Percentiles rank a stretch among this genome's conserved stretches.
phyloP scores from a whole-genome alignment of 1,139 yeast genomes.

The Lodderomyces parapsilosis region DNA sequence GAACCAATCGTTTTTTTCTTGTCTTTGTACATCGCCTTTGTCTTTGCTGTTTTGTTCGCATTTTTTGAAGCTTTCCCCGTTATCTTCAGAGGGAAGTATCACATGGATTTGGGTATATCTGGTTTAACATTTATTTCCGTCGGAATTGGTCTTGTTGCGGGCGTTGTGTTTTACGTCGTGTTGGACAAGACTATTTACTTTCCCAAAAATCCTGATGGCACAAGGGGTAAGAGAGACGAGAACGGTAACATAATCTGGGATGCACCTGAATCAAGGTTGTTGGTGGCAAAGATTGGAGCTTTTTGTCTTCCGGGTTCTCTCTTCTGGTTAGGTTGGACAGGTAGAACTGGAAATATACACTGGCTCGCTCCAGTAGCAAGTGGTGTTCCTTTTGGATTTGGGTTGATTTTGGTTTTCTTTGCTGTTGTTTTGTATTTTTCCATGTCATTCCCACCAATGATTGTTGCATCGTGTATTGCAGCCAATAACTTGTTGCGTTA shows the following conservation, averaged over 20 bases:
- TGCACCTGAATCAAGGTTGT: slow-evolving; percentile 37
- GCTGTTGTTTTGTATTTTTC: slow-evolving; percentile 70
- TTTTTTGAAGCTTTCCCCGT: slow-evolving; percentile 79
- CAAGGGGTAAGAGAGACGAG: slow-evolving; percentile 54
- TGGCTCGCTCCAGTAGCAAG: slow-evolving; percentile 82
- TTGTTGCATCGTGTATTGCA: slow-evolving; percentile 75
- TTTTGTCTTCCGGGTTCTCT: slow-evolving; percentile 63
- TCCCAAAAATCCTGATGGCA: slow-evolving; percentile 63
- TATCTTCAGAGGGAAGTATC: slow-evolving; percentile 62
- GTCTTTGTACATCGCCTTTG: slow-evolving; percentile 66
- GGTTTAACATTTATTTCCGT: slow-evolving; percentile 72
- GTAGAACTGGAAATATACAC: slow-evolving; percentile 49
- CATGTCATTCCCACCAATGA: slow-evolving; percentile 70
- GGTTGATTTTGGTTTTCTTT: slow-evolving; percentile 71
- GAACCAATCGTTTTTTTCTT: slow-evolving; percentile 72
- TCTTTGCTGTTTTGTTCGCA: slow-evolving; percentile 73
- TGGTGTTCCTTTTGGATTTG: slow-evolving; percentile 75
- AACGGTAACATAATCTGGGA: slow-evolving; percentile 50
- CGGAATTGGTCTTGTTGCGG: slow-evolving; percentile 60
- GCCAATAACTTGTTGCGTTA: slow-evolving; percentile 76
- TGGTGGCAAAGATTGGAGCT: slow-evolving; percentile 58
- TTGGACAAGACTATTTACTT: slow-evolving; percentile 50
- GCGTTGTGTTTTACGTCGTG: slow-evolving; percentile 49
- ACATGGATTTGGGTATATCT: slow-evolving; percentile 56
- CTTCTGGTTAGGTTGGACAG: slow-evolving; percentile 85